phyloP scores from a whole-genome alignment of 257 asterid genomes.

The Verbascum thapsus region DNA sequence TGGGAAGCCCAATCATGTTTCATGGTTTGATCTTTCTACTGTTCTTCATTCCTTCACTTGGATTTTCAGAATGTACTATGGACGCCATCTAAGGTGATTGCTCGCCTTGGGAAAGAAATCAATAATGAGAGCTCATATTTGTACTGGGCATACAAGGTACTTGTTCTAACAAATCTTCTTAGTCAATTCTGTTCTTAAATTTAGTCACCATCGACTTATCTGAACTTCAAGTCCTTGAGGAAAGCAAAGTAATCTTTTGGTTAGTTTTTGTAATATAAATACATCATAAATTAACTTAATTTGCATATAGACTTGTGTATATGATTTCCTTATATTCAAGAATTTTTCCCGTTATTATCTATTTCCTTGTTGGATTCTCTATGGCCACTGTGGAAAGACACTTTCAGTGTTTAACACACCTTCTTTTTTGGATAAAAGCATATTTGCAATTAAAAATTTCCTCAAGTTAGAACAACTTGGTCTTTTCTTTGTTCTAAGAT shows the following conservation, averaged over 20 bases:
- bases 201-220: neutral
- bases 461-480: too few species aligned
- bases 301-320: neutral
- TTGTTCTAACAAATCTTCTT: conserved; percentile 18
- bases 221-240: neutral
- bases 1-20: neutral
- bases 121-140: conserved; percentile 78
- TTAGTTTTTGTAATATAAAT: neutral
- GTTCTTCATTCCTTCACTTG: conserved; percentile 21
- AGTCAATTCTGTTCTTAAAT: conserved; percentile 1
- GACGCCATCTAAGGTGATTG: conserved; percentile 94
- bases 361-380: neutral
- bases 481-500: too few species aligned
- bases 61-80: conserved; percentile 61
- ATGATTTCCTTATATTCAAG: neutral
- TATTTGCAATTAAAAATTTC: too few species aligned
- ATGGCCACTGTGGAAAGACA: neutral
- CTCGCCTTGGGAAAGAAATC: conserved; percentile 87
- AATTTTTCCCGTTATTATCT: neutral
- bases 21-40: conserved; percentile 1
- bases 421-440: neutral
- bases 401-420: neutral
- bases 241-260: neutral
- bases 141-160: conserved; percentile 92
- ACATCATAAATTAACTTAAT: neutral